Evolutionary conservation across 768 basidiomycete species (phyloP), one percentile per base, ranked within the genome.

Genomic region (Megacollybia marginata): DNA sequence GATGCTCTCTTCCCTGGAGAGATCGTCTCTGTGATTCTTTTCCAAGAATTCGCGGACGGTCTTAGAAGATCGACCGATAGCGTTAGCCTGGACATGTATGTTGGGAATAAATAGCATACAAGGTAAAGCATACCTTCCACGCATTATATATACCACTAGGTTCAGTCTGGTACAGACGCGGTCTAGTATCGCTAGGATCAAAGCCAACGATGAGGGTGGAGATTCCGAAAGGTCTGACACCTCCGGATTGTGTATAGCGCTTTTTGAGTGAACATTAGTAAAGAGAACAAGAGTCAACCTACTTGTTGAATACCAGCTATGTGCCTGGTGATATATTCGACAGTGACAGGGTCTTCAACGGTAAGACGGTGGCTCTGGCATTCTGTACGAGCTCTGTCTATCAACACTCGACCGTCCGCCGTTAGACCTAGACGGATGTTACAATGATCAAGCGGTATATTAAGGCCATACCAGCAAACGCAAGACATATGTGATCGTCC

Each of bases 281-380:
- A 8, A 36, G 35, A 16, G 35, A 36, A 13, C 18, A 18, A 18
- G 3, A 18, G 38, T 15, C 38, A 10, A 46, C 76, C 33, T 48
- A 92, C 95, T 79, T 99, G 96, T 69, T 99, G 95, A 55, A 98
- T 92, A n/a, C 93, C 92, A 48, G 96, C 96, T 62, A 99, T 88
- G 69, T 96, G 88, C 63, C 95, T 83, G 28, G 96, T 96, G 60
- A 99, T 97, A 62, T 98, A 99, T 66, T 99, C 96, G 28, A 99
- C 88, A 15, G 90, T 92, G 46, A 96, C 96, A 11, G 96, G 96
- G 64, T 98, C 96, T 63, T 98, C 96, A 33, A 97, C 96, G 0
- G 93, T 97, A 52, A 98, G 71, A 16, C 96, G 85, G 71, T 99
- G 94, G 49, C 86, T 92, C 65, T 98, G 96, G 62, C 96, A 98